These are phyloP conservation scores for Backusella circina DNA, from an alignment of 192 early-diverging fungal genomes.

Conservation along the genomic window DNA sequence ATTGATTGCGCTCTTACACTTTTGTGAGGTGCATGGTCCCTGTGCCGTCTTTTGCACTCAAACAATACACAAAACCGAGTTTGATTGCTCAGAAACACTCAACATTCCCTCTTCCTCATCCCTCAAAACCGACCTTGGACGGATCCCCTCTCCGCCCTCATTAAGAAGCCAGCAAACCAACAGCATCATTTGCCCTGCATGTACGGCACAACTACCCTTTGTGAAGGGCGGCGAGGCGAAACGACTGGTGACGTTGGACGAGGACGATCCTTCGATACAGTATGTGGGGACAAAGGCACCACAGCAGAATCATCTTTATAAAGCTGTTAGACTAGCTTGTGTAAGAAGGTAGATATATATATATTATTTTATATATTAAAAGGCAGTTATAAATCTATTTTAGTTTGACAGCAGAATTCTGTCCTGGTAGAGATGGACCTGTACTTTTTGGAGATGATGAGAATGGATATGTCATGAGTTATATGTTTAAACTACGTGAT, in stretches of 20 bases:
- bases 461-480: conserved; percentile 66
- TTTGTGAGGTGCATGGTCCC: conserved; percentile 43
- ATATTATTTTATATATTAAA: neutral
- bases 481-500: conserved; percentile 68
- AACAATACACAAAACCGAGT: conserved; percentile 26
- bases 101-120: neutral
- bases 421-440: conserved; percentile 60
- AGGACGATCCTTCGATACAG: conserved; percentile 31
- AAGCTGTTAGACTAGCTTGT: conserved; percentile 39
- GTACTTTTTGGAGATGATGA: conserved; percentile 68
- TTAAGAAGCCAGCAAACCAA: neutral
- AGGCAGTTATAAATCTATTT: no score
- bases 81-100: neutral
- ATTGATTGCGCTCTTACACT: conserved; percentile 39
- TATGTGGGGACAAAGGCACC: conserved; percentile 40
- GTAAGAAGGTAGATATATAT: conserved; percentile 34
- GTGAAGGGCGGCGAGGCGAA: conserved; percentile 23
- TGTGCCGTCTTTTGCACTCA: conserved; percentile 44
- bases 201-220: conserved; percentile 31
- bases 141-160: neutral
- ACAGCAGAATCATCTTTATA: conserved; percentile 37
- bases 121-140: neutral
- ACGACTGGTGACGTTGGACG: conserved; percentile 33
- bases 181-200: conserved; percentile 20
- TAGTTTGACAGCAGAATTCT: conserved; percentile 62